A percentile compares a stretch with the other conserved stretches of the same genome.
These are phyloP conservation scores for Marasmius fiardii DNA, from an alignment of 1,284 basidiomycete species.

Conservation along the genomic window DNA sequence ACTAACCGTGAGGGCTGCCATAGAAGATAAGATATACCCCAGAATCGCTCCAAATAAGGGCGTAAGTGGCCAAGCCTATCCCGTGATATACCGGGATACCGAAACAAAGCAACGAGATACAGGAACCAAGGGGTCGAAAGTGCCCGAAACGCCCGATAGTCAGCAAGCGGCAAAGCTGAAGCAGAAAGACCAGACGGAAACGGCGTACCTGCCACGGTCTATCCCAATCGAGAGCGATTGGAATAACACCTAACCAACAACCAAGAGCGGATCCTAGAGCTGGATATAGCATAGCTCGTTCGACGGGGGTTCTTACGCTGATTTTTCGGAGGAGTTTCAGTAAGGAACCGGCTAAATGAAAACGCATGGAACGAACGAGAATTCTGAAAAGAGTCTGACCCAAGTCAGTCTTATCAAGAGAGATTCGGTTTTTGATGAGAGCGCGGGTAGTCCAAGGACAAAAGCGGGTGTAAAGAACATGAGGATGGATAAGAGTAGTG, in stretches of 20 bases:
- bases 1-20: constrained; percentile 51
- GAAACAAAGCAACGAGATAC: too few species aligned
- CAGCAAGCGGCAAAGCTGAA: constrained; percentile 6
- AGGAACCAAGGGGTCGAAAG: too few species aligned
- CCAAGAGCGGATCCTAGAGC: constrained; percentile 70
- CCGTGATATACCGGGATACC: too few species aligned
- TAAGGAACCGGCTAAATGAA: constrained; percentile 17
- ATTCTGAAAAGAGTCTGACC: constrained; percentile 76
- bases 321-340: constrained; percentile 1
- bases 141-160: too few species aligned
- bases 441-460: constrained; percentile 62
- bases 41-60: constrained; percentile 64
- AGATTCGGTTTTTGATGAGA: constrained; percentile 37
- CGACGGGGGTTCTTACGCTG: constrained; percentile 65
- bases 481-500: constrained; percentile 67
- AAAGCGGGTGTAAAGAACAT: constrained; percentile 68
- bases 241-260: constrained; percentile 76
- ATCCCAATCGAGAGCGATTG: constrained; percentile 92
- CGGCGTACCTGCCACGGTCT: constrained; percentile 86
- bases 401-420: constrained; percentile 55
- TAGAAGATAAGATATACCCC: constrained; percentile 66
- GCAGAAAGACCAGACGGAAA: not conserved
- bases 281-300: constrained; percentile 80
- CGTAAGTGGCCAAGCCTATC: constrained; percentile 82
- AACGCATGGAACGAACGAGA: constrained; percentile 55